Evolutionary conservation across 306 rosid species (phyloP), one percentile per base, ranked within the genome.

Genomic region (Fragaria vesca): DNA sequence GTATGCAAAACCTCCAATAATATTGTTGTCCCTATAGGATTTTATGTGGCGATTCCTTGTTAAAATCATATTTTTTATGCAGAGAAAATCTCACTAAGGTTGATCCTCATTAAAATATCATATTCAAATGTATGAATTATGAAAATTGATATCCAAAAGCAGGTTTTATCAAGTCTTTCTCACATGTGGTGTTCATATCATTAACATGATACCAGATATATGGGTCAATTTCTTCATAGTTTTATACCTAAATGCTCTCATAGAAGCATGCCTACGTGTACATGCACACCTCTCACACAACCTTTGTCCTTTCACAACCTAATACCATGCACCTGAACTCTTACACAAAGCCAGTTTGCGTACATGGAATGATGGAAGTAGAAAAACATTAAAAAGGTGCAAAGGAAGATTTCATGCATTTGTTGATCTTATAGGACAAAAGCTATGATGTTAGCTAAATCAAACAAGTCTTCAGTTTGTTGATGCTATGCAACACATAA

Each of bases 341-440:
- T 34, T 17, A 34, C 46, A 8, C 6, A 43, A 72, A 72, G 42
- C 52, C n/a, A 28, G 28, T 68, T 36, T 73, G 20, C 51, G 42
- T 9, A 26, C 51, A 4, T 21, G 45, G 45, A 77, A 51, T 51
- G 58, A 50, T 24, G 60, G 43, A 42, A 61, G 66, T 61, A 36
- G 50, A 20, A 3, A 32, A 52, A 54, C 21, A 54, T 54, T 54
- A 54, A 60, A 36, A 0, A 5, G 58, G 40, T 51, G 26, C 43
- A 51, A 51, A 51, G 18, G 20, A 51, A 32, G 47, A 61, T 34
- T 71, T 72, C 21, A 72, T 71, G 43, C 43, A 34, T 72, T 72
- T 34, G 63, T 72, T 11, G 58, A 51, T 52, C 47, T 72, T 51
- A 20, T 57, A 11, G 54, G 32, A 30, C 1, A 42, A 70, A n/a